Evolutionary conservation across 2,329 filamentous ascomycete genomes (phyloP).

Genomic region (Sarocladium oryzae): DNA sequence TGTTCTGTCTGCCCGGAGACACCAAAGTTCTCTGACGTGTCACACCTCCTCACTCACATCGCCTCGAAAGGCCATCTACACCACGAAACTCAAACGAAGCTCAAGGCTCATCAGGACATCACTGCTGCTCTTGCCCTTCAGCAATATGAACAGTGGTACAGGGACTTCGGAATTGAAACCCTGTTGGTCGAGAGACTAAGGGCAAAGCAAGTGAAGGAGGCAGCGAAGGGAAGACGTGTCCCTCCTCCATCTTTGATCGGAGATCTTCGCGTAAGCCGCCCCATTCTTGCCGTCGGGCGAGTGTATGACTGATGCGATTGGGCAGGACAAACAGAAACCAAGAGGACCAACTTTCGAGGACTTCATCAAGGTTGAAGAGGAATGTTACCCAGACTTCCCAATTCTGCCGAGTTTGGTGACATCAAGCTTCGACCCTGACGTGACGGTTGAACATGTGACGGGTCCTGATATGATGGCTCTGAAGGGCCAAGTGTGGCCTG

Average conservation of each 20-base stretch:
- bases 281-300: neutral
- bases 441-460: slow-evolving; percentile 3
- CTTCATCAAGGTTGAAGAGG: slow-evolving; percentile 23
- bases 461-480: slow-evolving; percentile 35
- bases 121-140: slow-evolving; percentile 56
- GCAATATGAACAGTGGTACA: slow-evolving; percentile 74
- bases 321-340: neutral
- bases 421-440: slow-evolving; percentile 22
- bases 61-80: slow-evolving; percentile 89
- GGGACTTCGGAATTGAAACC: slow-evolving; percentile 59
- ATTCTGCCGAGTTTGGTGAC: slow-evolving; percentile 22
- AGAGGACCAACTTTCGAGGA: neutral
- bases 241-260: slow-evolving; percentile 13
- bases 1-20: slow-evolving; percentile 80
- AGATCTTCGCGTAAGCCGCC: neutral
- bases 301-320: neutral
- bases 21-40: slow-evolving; percentile 81
- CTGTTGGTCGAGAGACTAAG: slow-evolving; percentile 73
- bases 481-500: slow-evolving; percentile 69
- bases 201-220: slow-evolving; percentile 65
- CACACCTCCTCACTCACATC: slow-evolving; percentile 86
- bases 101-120: slow-evolving; percentile 62
- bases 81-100: slow-evolving; percentile 73
- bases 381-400: slow-evolving; percentile 20
- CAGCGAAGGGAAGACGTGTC: slow-evolving; percentile 43